Evolutionary conservation across 331 rosid species (phyloP).

Genomic region (Pyracantha coccinea): DNA sequence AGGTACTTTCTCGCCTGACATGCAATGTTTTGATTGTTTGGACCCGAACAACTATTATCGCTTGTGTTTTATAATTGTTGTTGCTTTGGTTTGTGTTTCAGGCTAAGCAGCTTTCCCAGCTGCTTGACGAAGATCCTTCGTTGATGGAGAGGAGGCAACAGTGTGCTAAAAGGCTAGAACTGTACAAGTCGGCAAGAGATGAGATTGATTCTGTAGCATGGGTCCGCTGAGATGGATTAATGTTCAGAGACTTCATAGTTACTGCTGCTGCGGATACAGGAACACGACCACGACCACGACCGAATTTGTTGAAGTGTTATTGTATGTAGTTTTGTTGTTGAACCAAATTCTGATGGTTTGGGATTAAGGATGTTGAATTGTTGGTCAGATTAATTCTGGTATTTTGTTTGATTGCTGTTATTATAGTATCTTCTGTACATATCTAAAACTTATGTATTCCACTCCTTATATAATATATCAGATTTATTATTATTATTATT

Average conservation of each 20-base stretch:
- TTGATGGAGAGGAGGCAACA: constrained; percentile 90
- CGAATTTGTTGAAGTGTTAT: too few relatives aligned
- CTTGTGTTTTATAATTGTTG: not conserved
- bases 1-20: constrained; percentile 42
- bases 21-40: not conserved
- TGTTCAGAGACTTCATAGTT: not conserved
- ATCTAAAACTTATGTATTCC: too few relatives aligned
- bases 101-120: constrained; percentile 61
- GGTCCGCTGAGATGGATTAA: constrained; percentile 40
- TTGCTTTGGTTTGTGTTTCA: constrained; percentile 16
- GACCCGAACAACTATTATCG: not conserved
- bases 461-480: too few relatives aligned
- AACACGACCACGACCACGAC: not conserved
- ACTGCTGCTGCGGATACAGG: not conserved
- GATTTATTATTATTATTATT: too few relatives aligned
- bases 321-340: too few relatives aligned
- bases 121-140: constrained; percentile 92
- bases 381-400: too few relatives aligned
- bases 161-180: constrained; percentile 78
- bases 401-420: too few relatives aligned
- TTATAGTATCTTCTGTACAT: too few relatives aligned
- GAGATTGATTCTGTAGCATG: constrained; percentile 91
- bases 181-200: constrained; percentile 90
- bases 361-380: too few relatives aligned
- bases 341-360: too few relatives aligned